Evolutionary conservation across 2,329 filamentous ascomycete species (phyloP).

Genomic region (Beauveria asiatica): DNA sequence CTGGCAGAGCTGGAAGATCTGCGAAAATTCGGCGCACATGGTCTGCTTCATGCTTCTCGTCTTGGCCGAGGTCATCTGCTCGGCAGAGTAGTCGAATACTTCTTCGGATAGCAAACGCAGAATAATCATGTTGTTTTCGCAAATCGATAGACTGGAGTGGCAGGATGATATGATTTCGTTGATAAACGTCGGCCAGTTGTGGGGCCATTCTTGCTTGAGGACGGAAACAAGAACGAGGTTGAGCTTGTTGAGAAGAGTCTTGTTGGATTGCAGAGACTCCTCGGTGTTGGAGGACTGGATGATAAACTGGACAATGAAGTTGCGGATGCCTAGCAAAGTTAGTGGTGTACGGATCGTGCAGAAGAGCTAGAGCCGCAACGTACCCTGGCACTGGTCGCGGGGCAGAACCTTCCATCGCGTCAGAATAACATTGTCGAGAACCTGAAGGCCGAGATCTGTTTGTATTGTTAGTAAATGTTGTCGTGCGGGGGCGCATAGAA

Average conservation of each 20-base stretch:
- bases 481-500: constrained; percentile 12
- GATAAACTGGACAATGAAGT: constrained; percentile 98
- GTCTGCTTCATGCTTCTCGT: constrained; percentile 94
- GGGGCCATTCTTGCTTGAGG: constrained; percentile 98
- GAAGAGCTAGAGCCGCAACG: constrained; percentile 17
- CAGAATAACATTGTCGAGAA: constrained; percentile 96
- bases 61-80: constrained; percentile 98
- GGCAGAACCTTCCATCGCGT: constrained; percentile 98
- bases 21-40: constrained; percentile 98
- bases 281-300: constrained; percentile 87
- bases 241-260: constrained; percentile 92
- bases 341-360: constrained; percentile 13
- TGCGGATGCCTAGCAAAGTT: constrained; percentile 69
- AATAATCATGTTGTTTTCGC: constrained; percentile 99
- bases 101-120: constrained; percentile 92
- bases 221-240: constrained; percentile 96
- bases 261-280: constrained; percentile 74
- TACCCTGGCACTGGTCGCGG: constrained; percentile 87
- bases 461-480: constrained; percentile 18
- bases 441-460: constrained; percentile 83
- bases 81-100: constrained; percentile 96
- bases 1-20: constrained; percentile 95
- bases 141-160: constrained; percentile 90
- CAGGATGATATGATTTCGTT: constrained; percentile 98
- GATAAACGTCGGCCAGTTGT: constrained; percentile 99